Evolutionary conservation across 352 stramenopile genomes (phyloP), one percentile per base, ranked within the genome.

Genomic region (Pythium graminicola): DNA sequence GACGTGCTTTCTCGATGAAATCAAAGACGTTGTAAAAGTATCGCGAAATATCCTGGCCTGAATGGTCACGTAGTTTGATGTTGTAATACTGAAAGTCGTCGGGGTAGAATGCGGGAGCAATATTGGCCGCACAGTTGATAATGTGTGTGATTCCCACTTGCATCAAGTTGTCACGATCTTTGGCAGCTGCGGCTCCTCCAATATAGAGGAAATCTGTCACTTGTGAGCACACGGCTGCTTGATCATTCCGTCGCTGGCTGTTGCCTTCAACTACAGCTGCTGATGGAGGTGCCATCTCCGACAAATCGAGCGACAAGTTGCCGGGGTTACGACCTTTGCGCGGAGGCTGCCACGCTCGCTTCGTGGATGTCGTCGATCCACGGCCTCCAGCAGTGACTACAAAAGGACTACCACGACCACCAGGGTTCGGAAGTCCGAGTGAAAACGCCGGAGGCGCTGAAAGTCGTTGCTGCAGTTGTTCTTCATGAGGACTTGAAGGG

Each of bases 11-110:
- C 57, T 95, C 85, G 38, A 95, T 93, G 32, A 93, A 95, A 57
- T 95, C 81, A 46, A 95, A 93, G 14, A 93, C 71, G 54, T 72
- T 89, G 70, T 93, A 92, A 54, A 95, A 93, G 57, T 93, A 80
- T 9, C 76, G 63, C 19, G 80, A 70, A 51, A 95, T 89, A 49
- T 95, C 85, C 54, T 95, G 79, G 32, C 76, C 84, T 41, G 80
- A 86, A 60, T 96, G 84, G 57, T 96, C 86, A 2, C 81, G 83
- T n/a, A 96, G 70, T n/a, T 72, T 69, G 35, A 95, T 68, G 59
- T 87, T 90, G 42, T 88, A 85, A 54, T 96, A 96, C 42, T 64
- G 62, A 35, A 96, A 95, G 0, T 86, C 72, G 16, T 86, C 55
- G 0, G 86, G 82, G 36, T 86, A 94, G 24, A 76, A 81, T 33